Percentiles rank a stretch among this genome's conserved stretches.
phyloP scores from a whole-genome alignment of 1,139 yeast genomes.

The Suhomyces taliae region DNA sequence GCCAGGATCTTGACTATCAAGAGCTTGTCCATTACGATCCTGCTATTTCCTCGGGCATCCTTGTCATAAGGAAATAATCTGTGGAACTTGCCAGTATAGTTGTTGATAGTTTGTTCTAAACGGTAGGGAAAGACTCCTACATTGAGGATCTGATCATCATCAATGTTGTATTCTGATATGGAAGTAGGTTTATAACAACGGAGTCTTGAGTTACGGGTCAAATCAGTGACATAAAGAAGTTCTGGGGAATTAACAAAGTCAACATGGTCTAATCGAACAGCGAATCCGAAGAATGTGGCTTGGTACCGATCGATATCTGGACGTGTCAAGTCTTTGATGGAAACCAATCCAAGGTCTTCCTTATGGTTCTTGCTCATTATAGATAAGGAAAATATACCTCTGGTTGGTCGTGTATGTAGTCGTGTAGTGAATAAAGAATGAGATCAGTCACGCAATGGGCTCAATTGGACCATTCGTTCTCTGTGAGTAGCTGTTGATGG shows the following conservation, averaged over 20 bases:
- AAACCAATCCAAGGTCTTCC: not conserved
- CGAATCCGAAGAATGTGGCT: slow-evolving; percentile 7
- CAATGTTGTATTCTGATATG: slow-evolving; percentile 1
- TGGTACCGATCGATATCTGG: not conserved
- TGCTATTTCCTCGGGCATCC: not conserved
- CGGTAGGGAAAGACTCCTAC: slow-evolving; percentile 4
- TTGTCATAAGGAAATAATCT: not conserved
- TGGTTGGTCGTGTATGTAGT: too few species aligned
- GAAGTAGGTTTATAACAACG: not conserved
- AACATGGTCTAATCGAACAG: slow-evolving; percentile 8
- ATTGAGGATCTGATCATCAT: slow-evolving; percentile 9
- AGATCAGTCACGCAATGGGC: too few species aligned
- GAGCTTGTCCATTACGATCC: slow-evolving; percentile 4
- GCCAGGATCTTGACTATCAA: slow-evolving; percentile 9
- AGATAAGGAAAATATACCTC: too few species aligned
- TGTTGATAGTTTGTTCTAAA: not conserved
- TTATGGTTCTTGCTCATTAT: too few species aligned
- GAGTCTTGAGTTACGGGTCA: slow-evolving; percentile 4
- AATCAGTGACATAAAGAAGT: slow-evolving; percentile 11
- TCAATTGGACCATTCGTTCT: too few species aligned
- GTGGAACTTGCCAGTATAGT: not conserved
- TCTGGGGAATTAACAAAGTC: slow-evolving; percentile 6
- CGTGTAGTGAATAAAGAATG: too few species aligned
- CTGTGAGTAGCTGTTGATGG: too few species aligned
- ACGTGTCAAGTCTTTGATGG: slow-evolving; percentile 2